phyloP scores from a whole-genome alignment of 192 early-diverging fungal species.

The Backusella mclennaniae region DNA sequence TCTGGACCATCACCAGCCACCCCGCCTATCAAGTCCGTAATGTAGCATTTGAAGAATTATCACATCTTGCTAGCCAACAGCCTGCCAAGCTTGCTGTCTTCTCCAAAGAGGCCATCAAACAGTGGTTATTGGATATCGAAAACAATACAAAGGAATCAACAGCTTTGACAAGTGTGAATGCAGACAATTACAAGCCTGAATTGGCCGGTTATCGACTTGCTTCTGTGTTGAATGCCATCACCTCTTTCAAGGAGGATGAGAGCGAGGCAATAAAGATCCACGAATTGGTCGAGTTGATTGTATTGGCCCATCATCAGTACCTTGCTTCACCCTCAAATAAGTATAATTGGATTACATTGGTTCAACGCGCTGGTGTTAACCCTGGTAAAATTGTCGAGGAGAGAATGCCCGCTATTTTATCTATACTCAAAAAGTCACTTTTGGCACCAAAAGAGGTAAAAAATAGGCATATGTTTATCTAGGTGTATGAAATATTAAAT shows the following conservation, averaged over 20 bases:
- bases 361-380: conserved; percentile 71
- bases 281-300: conserved; percentile 43
- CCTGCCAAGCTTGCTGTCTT: conserved; percentile 34
- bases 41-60: conserved; percentile 42
- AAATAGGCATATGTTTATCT: too few species aligned
- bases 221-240: conserved; percentile 49
- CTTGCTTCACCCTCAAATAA: conserved; percentile 60
- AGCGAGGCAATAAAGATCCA: conserved; percentile 34
- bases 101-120: conserved; percentile 39
- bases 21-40: conserved; percentile 41
- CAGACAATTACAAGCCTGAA: conserved; percentile 29
- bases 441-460: conserved; percentile 33
- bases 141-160: conserved; percentile 50
- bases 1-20: conserved; percentile 52
- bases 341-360: conserved; percentile 85
- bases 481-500: too few species aligned
- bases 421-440: conserved; percentile 45
- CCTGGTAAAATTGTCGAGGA: conserved; percentile 60
- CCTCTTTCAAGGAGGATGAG: conserved; percentile 35
- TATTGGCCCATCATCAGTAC: conserved; percentile 51
- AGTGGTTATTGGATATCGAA: conserved; percentile 51
- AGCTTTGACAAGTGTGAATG: conserved; percentile 25
- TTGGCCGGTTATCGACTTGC: conserved; percentile 47
- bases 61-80: conserved; percentile 28
- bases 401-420: conserved; percentile 40